Base-by-base conservation (phyloP, 108 stramenopile genomes). In the Skeletonema costatum region DNA sequence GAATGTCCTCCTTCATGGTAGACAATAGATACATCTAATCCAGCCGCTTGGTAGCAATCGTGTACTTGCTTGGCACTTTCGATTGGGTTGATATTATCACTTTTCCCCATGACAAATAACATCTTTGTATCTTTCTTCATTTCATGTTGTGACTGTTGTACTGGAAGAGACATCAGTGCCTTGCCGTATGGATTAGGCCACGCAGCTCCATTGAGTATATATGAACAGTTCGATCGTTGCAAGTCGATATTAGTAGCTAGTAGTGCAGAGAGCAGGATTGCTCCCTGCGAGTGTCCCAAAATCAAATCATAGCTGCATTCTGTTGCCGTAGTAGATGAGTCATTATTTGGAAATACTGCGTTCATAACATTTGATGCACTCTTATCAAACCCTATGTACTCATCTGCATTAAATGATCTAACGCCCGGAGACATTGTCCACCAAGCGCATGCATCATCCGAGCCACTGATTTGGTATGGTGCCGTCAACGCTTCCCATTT, bases 231-330 rank as follows among this genome's bases (percentile, higher is more conserved):
- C 4, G 29, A 30, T 4, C 65, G 12, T 46, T 42, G 30, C n/a
- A 76, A 48, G 32, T 75, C 59, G 16, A 68, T 35, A 17, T 78
- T 70, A 3, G 73, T 64, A 10, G 90, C 81, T n/a, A 96, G 35
- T 31, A 96, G 62, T 4, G 91, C 76, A 17, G 91, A 70, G 29
- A 84, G 68, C 39, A 96, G 51, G 25, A 93, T 96, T 17, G 95
- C 92, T 25, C 92, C 92, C 76, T 96, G 95, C 2, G 91, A 92
- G 77, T 93, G 92, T 4, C 88, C 92, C 16, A 93, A 17, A 32
- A 92, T 70, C 36, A 93, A 41, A 74, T 96, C 92, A 76, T 82
- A 90, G 8, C 61, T 64, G 56, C 68, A 65, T 19, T 62, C 39
- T 8, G 71, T 58, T 25, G 53, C 6, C 9, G 9, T 2, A 7